phyloP scores from a whole-genome alignment of 495 filamentous ascomycete species.

The Aspergillus hancockii region DNA sequence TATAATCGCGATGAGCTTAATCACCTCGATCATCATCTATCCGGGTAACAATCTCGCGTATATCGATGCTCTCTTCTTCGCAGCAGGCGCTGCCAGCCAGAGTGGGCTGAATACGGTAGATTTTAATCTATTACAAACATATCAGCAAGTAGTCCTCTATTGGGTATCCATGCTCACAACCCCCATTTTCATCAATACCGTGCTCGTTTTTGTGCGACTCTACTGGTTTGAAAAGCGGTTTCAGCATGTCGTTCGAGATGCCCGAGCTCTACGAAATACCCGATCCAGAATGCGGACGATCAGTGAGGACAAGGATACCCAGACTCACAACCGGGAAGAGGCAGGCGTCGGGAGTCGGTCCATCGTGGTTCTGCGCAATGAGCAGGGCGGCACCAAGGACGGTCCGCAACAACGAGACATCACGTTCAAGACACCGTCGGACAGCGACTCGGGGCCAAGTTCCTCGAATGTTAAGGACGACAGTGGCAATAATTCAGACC shows the following conservation, averaged over 20 bases:
- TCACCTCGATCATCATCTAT: slow-evolving; percentile 77
- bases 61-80: slow-evolving; percentile 88
- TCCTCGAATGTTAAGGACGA: slow-evolving; percentile 23
- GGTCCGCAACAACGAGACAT: slow-evolving; percentile 20
- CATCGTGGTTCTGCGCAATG: slow-evolving; percentile 72
- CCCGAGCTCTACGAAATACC: slow-evolving; percentile 52
- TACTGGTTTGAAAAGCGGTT: slow-evolving; percentile 99
- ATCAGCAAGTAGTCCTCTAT: slow-evolving; percentile 77
- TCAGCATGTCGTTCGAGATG: slow-evolving; percentile 68
- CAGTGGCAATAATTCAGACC: slow-evolving; percentile 22
- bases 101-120: slow-evolving; percentile 89
- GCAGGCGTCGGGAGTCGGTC: slow-evolving; percentile 67
- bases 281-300: slow-evolving; percentile 59
- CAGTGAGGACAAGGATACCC: slow-evolving; percentile 49
- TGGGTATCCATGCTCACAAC: slow-evolving; percentile 73
- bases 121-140: slow-evolving; percentile 70
- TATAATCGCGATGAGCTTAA: slow-evolving; percentile 66
- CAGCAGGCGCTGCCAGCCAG: slow-evolving; percentile 79
- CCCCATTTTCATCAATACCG: slow-evolving; percentile 86
- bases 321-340: slow-evolving; percentile 54
- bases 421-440: slow-evolving; percentile 18
- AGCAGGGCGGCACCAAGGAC: slow-evolving; percentile 31
- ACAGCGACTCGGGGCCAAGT: slow-evolving; percentile 27
- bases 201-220: slow-evolving; percentile 85
- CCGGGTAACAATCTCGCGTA: slow-evolving; percentile 64